phyloP scores from a whole-genome alignment of 306 rosid species.

The Chamaecrista fasciculata region DNA sequence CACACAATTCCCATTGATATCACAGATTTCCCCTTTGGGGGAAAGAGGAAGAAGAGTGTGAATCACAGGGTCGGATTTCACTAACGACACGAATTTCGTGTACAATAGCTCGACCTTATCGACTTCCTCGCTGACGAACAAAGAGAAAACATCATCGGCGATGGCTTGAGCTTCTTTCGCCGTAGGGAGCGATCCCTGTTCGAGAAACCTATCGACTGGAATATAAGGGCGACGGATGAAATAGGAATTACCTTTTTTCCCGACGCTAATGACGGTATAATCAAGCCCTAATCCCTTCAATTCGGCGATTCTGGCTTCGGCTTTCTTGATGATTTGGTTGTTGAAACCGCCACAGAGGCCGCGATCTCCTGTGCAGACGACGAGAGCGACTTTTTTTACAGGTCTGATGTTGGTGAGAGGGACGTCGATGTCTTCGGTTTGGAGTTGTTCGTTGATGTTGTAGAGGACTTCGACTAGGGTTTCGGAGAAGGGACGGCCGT shows the following conservation, averaged over 20 bases:
- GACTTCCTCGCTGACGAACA: slow-evolving; percentile 61
- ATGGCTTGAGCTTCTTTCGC: slow-evolving; percentile 79
- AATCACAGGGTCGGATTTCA: slow-evolving; percentile 59
- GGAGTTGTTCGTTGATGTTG: slow-evolving; percentile 75
- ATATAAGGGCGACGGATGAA: slow-evolving; percentile 60
- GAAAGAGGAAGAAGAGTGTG: slow-evolving; percentile 74
- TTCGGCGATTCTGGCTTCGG: slow-evolving; percentile 51
- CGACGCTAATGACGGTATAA: slow-evolving; percentile 55
- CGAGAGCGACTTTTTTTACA: slow-evolving; percentile 59
- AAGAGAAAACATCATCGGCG: slow-evolving; percentile 69
- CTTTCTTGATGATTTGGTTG: slow-evolving; percentile 49
- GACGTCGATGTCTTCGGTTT: slow-evolving; percentile 53
- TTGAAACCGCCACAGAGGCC: slow-evolving; percentile 70
- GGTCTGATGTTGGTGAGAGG: slow-evolving; percentile 63
- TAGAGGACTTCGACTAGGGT: slow-evolving; percentile 71
- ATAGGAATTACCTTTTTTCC: slow-evolving; percentile 70
- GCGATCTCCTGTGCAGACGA: slow-evolving; percentile 70
- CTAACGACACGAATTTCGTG: slow-evolving; percentile 69
- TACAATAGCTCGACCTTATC: slow-evolving; percentile 69
- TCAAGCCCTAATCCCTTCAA: slow-evolving; percentile 50
- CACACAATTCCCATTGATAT: slow-evolving; percentile 56
- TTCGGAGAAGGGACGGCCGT: slow-evolving; percentile 71
- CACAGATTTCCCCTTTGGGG: slow-evolving; percentile 72
- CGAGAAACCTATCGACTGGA: slow-evolving; percentile 61
- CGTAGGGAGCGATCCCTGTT: slow-evolving; percentile 50